These are phyloP conservation scores for Daphne laureola DNA, from an alignment of 441 rosid genomes.

Conservation along the genomic window DNA sequence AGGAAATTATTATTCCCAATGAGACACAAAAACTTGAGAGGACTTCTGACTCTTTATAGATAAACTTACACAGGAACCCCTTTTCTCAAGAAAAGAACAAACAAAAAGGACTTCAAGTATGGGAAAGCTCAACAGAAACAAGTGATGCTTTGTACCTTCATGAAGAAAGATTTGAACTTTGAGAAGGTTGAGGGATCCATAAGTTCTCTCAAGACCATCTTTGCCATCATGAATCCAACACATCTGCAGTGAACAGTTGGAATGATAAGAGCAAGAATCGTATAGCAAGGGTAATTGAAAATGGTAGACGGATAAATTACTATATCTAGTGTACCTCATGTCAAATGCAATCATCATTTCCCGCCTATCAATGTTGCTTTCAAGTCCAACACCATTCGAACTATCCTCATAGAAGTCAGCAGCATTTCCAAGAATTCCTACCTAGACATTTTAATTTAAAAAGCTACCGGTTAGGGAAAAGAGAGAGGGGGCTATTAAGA, in stretches of 20 bases:
- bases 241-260: slow-evolving; percentile 44
- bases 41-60: no score
- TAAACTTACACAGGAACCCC: no score
- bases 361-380: slow-evolving; percentile 54
- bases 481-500: not conserved
- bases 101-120: no score
- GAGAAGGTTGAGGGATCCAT: slow-evolving; percentile 77
- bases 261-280: slow-evolving; percentile 16
- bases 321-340: slow-evolving; percentile 52
- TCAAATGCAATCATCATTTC: slow-evolving; percentile 99
- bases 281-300: slow-evolving; percentile 7
- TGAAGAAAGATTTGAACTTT: slow-evolving; percentile 71
- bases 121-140: not conserved
- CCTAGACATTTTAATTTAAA: slow-evolving; percentile 31
- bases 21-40: no score
- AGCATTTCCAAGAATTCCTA: slow-evolving; percentile 91
- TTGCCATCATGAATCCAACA: slow-evolving; percentile 95
- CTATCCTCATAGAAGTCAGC: slow-evolving; percentile 76
- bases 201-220: slow-evolving; percentile 89
- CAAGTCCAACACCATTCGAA: slow-evolving; percentile 31
- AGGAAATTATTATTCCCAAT: not conserved
- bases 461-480: slow-evolving; percentile 2
- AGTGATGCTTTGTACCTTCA: slow-evolving; percentile 38
- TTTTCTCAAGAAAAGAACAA: no score
- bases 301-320: not conserved